Percentiles rank a stretch among this genome's conserved stretches.
Conservation (phyloP, 805 yeast species). For the Saccharomycopsis schoenii region DNA sequence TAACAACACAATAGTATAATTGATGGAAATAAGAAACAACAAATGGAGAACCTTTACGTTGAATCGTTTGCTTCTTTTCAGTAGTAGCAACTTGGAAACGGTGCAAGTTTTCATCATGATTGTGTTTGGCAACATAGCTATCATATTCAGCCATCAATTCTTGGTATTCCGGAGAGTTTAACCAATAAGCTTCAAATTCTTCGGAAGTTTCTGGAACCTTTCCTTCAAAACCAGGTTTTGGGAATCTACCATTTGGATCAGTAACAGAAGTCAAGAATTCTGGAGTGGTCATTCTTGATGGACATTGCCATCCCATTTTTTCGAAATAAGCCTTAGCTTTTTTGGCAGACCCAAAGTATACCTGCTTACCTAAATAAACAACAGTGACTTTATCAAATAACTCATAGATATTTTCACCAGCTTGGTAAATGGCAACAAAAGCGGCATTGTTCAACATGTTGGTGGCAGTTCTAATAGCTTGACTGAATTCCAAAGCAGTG, state of each 20-base stretch:
- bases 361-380: conserved; percentile 49
- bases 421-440: conserved; percentile 58
- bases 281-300: conserved; percentile 56
- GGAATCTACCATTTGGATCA: conserved; percentile 50
- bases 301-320: conserved; percentile 53
- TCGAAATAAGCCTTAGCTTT: conserved; percentile 46
- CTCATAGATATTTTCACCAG: conserved; percentile 53
- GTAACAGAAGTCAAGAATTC: conserved; percentile 60
- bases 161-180: conserved; percentile 37
- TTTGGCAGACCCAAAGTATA: conserved; percentile 46
- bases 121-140: conserved; percentile 32
- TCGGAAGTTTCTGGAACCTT: conserved; percentile 45
- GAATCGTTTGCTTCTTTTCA: conserved; percentile 34
- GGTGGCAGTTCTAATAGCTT: conserved; percentile 50
- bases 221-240: conserved; percentile 38
- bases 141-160: conserved; percentile 44
- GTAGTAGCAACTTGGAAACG: conserved; percentile 32
- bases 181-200: conserved; percentile 61
- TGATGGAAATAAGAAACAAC: conserved; percentile 33
- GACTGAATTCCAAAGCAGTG: conserved; percentile 56
- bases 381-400: conserved; percentile 51
- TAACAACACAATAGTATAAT: conserved; percentile 24
- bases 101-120: conserved; percentile 30
- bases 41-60: conserved; percentile 32
- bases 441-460: conserved; percentile 47